A percentile compares a stretch with the other conserved stretches of the same genome.
phyloP scores from a whole-genome alignment of 768 basidiomycete species.

The Tylopilus plumbeoviolaceoides region DNA sequence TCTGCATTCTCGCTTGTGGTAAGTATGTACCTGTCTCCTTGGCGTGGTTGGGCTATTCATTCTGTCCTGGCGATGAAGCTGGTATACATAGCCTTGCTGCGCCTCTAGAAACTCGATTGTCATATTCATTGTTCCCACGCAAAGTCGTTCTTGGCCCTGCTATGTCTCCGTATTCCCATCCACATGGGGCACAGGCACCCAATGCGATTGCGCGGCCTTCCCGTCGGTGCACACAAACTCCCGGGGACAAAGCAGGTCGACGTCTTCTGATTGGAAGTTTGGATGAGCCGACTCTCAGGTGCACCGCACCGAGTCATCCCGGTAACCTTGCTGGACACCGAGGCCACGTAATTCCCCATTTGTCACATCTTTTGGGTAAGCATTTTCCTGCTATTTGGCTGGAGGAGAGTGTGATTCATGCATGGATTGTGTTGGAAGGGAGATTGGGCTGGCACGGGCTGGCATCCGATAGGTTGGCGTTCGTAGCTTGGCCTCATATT shows the following conservation, averaged over 20 bases:
- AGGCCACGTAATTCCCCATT: neutral
- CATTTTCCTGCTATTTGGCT: neutral
- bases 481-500: neutral
- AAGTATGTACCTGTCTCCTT: neutral
- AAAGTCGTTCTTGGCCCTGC: neutral
- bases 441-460: no score
- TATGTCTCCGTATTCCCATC: neutral
- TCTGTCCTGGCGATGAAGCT: no score
- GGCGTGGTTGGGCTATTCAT: neutral
- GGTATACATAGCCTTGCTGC: slow-evolving; percentile 11
- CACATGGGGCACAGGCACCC: neutral
- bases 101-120: neutral
- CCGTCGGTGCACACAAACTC: neutral
- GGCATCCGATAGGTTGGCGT: slow-evolving; percentile 8
- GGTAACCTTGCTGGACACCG: slow-evolving; percentile 15
- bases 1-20: slow-evolving; percentile 1
- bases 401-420: neutral
- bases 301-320: slow-evolving; percentile 15
- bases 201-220: neutral
- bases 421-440: neutral
- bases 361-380: no score
- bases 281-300: neutral
- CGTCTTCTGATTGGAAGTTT: no score
- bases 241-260: no score
- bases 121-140: slow-evolving; percentile 1